Base-by-base conservation (phyloP, 805 yeast genomes). In the Kodamaea nitidulidarum region DNA sequence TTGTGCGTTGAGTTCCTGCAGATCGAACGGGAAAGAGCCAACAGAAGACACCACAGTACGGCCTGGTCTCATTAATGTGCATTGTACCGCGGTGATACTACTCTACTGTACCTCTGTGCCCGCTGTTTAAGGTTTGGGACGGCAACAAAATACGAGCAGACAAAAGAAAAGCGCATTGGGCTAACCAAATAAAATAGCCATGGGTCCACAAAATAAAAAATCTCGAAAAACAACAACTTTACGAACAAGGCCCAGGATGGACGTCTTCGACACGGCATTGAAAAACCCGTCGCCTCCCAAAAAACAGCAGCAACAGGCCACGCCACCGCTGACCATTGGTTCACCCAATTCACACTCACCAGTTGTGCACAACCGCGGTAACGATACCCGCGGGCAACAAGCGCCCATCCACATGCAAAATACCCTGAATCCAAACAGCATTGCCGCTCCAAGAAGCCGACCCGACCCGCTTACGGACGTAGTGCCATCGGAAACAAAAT, bases 231-330 rank as follows among this genome's bases (percentile, higher is more conserved):
- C 24, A 14, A 35, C 25, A 27, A 26, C 15, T 26, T 22, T 16
- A 16, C 20, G 32, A 38, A 32, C 26, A 32, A 10, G 18, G 10
- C 16, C 15, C 32, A 27, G 22, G 20, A 50, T 57, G 60, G 54
- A 54, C 49, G 43, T 51, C 30, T 47, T 51, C 49, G 47, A 60
- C 49, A 53, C 57, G 32, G 57, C 63, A 28, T 48, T 65, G 49
- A 51, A 63, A 47, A 58, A 52, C 40, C 67, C 69, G 2, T 46
- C 55, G n/a, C 71, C 71, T 4, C 69, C 71, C 38, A 53, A 42
- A 42, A 59, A 51, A 52, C 38, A 35, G 38, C 40, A 37, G 35
- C 38, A 35, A 32, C 40, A 37, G 35, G 40, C 35, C 5, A 37
- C 35, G 9, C 40, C 35, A 15, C 36, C 41, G 18, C 30, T 33